These are phyloP conservation scores for Globisporangium cederbergense DNA, from an alignment of 352 stramenopile species.

Conservation along the genomic window DNA sequence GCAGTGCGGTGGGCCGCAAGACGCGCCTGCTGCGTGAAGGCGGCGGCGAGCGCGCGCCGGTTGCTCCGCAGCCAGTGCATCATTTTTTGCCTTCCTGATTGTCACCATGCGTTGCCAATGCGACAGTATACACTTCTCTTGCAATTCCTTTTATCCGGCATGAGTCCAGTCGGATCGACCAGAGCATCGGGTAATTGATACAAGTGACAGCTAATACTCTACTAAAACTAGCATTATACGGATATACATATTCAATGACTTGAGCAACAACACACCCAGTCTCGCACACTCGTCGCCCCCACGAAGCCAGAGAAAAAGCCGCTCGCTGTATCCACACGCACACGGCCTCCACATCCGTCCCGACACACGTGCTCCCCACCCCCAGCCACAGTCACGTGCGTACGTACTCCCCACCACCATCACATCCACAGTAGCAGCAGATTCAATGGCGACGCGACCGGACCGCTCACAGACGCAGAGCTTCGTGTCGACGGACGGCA, in stretches of 20 bases:
- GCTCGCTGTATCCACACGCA: neutral
- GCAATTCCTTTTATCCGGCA: neutral
- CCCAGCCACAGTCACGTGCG: neutral
- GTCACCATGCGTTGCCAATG: neutral
- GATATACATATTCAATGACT: too few relatives aligned
- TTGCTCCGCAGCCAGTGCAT: constrained; percentile 27
- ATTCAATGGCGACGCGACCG: neutral
- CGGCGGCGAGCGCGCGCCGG: constrained; percentile 14
- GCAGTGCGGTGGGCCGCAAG: neutral
- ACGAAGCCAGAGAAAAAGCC: neutral
- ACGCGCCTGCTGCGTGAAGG: constrained; percentile 8
- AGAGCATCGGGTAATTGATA: too few relatives aligned
- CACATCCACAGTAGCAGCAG: neutral
- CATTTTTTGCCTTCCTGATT: constrained; percentile 2
- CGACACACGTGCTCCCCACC: too few relatives aligned
- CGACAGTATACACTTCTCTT: neutral
- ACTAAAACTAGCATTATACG: too few relatives aligned
- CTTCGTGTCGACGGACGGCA: constrained; percentile 41
- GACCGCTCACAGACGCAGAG: constrained; percentile 31
- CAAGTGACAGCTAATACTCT: too few relatives aligned
- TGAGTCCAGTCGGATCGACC: too few relatives aligned
- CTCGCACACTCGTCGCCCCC: too few relatives aligned
- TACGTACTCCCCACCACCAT: neutral
- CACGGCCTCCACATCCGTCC: neutral
- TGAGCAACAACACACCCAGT: neutral